A percentile compares a stretch with the other conserved stretches of the same genome.
Conservation (phyloP, 108 stramenopile genomes). For the Cyclotella atomus region DNA sequence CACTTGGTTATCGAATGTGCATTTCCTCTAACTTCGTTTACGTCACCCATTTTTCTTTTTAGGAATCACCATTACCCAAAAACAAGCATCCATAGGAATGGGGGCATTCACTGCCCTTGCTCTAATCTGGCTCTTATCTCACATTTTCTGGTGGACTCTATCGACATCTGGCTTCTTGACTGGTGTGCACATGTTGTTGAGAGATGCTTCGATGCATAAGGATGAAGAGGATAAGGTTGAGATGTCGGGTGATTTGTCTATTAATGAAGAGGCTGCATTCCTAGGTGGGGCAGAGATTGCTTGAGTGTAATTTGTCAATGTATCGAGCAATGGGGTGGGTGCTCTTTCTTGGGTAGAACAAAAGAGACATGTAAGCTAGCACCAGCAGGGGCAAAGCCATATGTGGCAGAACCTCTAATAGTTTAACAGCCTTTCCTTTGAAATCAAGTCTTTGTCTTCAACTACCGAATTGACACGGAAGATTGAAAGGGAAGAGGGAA, state of each 20-base stretch:
- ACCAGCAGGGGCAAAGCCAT: too few relatives aligned
- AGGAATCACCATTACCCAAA: constrained; percentile 72
- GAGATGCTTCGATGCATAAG: constrained; percentile 91
- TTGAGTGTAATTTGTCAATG: not conserved
- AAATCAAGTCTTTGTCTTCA: too few relatives aligned
- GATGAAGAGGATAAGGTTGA: constrained; percentile 85
- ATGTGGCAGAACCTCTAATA: too few relatives aligned
- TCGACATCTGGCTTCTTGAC: constrained; percentile 80
- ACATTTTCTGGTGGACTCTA: constrained; percentile 89
- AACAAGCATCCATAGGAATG: constrained; percentile 80
- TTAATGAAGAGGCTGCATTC: constrained; percentile 47
- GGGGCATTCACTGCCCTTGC: constrained; percentile 63
- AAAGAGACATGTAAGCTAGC: too few relatives aligned
- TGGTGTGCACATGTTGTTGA: constrained; percentile 68
- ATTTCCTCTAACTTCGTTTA: not conserved
- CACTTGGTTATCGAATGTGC: constrained; percentile 12
- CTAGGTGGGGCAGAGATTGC: constrained; percentile 25
- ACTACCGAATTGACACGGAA: too few relatives aligned
- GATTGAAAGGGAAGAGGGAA: too few relatives aligned
- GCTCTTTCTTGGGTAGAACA: too few relatives aligned
- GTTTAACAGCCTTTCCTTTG: too few relatives aligned
- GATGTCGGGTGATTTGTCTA: constrained; percentile 80
- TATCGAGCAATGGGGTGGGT: too few relatives aligned
- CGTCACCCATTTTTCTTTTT: not conserved
- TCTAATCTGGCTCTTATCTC: constrained; percentile 64